Evolutionary conservation across 164 flowering plant genomes (phyloP).

Genomic region (Magnolia changhungtana): DNA sequence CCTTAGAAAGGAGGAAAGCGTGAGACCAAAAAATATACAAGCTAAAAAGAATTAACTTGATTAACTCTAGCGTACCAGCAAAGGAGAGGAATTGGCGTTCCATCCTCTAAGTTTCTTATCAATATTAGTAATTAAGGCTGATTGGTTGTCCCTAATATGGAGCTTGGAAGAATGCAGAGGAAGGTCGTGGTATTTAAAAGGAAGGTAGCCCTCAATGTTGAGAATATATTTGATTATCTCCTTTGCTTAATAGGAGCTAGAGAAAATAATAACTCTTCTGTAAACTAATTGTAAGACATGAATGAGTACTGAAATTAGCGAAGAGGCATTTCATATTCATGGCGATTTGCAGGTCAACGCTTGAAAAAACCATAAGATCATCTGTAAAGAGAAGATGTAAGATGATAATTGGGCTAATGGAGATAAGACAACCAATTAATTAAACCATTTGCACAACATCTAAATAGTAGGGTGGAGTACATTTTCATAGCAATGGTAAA

Average conservation of each 20-base stretch:
- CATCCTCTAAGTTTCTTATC: too few relatives aligned
- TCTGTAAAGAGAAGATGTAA: too few relatives aligned
- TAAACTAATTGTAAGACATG: not conserved
- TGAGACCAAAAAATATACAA: too few relatives aligned
- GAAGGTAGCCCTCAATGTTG: not conserved
- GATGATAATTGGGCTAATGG: not conserved
- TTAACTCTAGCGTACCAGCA: too few relatives aligned
- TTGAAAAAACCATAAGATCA: too few relatives aligned
- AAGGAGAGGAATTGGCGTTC: too few relatives aligned
- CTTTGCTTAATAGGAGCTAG: not conserved
- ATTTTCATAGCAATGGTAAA: not conserved
- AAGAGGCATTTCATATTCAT: not conserved
- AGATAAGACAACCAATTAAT: not conserved
- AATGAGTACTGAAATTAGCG: not conserved
- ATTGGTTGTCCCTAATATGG: too few relatives aligned
- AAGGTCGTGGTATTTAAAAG: not conserved
- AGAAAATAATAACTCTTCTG: not conserved
- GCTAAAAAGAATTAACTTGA: too few relatives aligned
- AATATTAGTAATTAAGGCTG: too few relatives aligned
- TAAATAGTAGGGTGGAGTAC: not conserved
- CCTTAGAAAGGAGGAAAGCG: too few relatives aligned
- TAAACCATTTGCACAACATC: not conserved
- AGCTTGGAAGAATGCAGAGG: not conserved
- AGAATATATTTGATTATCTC: not conserved
- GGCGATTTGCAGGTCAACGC: not conserved